These are phyloP conservation scores for Porpolomopsis calyptriformis DNA, from an alignment of 768 basidiomycete genomes.

Conservation along the genomic window DNA sequence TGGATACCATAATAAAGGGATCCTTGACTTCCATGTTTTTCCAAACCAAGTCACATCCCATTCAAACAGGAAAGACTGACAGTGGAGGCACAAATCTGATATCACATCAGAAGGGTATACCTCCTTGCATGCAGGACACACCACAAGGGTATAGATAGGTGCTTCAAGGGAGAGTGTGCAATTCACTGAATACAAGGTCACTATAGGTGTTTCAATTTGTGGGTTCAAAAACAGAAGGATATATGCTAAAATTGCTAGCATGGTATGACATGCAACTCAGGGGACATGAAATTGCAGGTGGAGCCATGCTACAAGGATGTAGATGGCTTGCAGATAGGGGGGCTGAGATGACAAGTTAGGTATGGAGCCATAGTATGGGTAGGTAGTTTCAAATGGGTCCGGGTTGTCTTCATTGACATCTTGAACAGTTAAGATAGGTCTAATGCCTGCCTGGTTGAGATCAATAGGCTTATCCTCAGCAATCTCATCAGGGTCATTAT, in stretches of 20 bases:
- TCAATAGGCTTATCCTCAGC: too few relatives aligned
- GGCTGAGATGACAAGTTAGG: background rate
- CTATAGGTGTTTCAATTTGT: background rate
- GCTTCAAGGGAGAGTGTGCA: background rate
- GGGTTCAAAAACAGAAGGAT: background rate
- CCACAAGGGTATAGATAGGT: background rate
- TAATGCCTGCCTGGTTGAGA: too few relatives aligned
- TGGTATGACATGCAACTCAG: background rate
- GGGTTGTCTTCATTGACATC: background rate
- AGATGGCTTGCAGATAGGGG: background rate
- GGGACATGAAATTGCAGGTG: conserved; percentile 1
- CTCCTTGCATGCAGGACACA: background rate
- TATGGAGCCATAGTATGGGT: background rate
- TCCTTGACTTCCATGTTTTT: background rate
- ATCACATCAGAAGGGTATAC: background rate
- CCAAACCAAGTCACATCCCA: background rate
- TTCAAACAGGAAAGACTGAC: background rate
- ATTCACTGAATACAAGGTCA: background rate
- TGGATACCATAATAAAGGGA: background rate
- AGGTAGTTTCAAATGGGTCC: background rate
- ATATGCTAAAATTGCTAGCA: background rate
- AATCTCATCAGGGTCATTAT: too few relatives aligned
- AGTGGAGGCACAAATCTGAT: background rate
- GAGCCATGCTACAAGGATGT: background rate
- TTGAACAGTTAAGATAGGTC: too few relatives aligned